Evolutionary conservation across 2,329 filamentous ascomycete species (phyloP).

Genomic region (Mariannaea sp.): DNA sequence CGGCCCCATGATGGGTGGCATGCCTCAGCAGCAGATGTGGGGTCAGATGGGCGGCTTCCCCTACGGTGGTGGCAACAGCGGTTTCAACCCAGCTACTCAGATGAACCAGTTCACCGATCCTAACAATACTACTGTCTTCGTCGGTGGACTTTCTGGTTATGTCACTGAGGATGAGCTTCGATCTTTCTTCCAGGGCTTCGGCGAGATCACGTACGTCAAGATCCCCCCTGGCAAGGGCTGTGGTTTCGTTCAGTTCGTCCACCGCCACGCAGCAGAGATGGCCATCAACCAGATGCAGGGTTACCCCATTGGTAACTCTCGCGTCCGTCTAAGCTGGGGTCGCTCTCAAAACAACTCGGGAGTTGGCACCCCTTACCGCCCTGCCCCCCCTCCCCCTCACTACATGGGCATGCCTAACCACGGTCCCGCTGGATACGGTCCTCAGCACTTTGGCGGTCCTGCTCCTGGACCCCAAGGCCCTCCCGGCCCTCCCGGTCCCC

Average conservation of each 20-base stretch:
- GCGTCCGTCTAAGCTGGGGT: conserved; percentile 96
- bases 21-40: conserved; percentile 53
- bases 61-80: conserved; percentile 48
- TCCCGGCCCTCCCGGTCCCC: conserved; percentile 45
- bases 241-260: conserved; percentile 98
- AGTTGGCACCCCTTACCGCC: conserved; percentile 94
- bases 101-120: conserved; percentile 99
- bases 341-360: conserved; percentile 99
- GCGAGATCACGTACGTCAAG: conserved; percentile 99
- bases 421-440: conserved; percentile 51
- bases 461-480: conserved; percentile 51
- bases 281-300: conserved; percentile 99
- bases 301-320: conserved; percentile 98
- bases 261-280: conserved; percentile 98
- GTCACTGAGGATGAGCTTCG: conserved; percentile 99
- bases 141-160: conserved; percentile 94
- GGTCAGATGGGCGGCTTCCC: conserved; percentile 44
- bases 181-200: conserved; percentile 99
- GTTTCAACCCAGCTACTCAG: conserved; percentile 55
- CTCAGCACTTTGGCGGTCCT: conserved; percentile 54
- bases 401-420: conserved; percentile 57
- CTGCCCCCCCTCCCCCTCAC: conserved; percentile 72
- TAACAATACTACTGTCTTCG: conserved; percentile 99
- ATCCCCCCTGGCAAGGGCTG: conserved; percentile 99
- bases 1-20: conserved; percentile 52